Evolutionary conservation across 495 filamentous ascomycete species (phyloP), one percentile per base, ranked within the genome.

Genomic region (Penicillium malachiteum): DNA sequence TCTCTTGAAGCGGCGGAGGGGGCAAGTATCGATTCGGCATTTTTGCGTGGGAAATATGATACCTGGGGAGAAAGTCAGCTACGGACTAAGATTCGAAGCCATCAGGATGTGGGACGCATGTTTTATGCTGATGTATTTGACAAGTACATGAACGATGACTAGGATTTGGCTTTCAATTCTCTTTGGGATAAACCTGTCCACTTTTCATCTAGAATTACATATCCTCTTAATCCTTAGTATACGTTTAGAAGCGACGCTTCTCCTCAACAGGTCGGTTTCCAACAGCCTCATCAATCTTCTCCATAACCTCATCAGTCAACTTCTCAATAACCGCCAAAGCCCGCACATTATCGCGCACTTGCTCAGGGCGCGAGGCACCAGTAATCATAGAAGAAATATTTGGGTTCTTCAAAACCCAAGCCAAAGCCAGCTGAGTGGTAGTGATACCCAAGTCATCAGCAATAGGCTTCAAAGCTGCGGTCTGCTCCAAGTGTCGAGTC

Each of bases 361-460:
- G 89, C 72, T 87, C 82, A 11, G 83, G 77, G 45, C 78, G 77
- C 58, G 85, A 88, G 1, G 90, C 90, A 14, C 89, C 90, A 1
- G 85, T 90, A 70, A 94, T 92, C 57, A 88, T 87, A 4, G 81
- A 84, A 42, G 81, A 85, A 54, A 95, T 82, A 54, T 89, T 81
- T 26, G 80, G 79, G 64, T 94, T 93, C 71, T 84, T 87, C 48
- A 92, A 71, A 54, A 89, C 83, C 90, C 89, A 94, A 8, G 89
- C 90, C 42, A 92, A 73, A 0, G 89, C 86, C 53, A 94, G 73
- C 56, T 84, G 81, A 30, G 85, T 82, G 58, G 83, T 79, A 47
- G 79, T 83, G 52, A 87, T 72, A 10, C 84, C 85, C 26, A 93
- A 73, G 59, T 82, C 77, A 21, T 89, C 78, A 7, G 90, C 89